phyloP scores from a whole-genome alignment of 2,329 filamentous ascomycete species.

The Colletotrichum theobromicola region DNA sequence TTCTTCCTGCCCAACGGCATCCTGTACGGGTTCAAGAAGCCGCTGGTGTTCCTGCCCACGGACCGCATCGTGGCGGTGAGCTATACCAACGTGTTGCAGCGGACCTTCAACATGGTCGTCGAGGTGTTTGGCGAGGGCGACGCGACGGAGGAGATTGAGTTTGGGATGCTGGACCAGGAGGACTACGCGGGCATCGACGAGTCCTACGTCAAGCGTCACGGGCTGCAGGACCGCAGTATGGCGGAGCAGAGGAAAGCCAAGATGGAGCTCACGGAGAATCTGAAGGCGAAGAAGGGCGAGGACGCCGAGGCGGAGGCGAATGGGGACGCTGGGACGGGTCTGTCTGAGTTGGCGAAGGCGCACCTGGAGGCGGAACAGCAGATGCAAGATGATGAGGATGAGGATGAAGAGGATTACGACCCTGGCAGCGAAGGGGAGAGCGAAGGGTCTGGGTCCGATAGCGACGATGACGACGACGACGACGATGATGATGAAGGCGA shows the following conservation, averaged over 20 bases:
- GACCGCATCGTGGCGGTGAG: slow-evolving; percentile 66
- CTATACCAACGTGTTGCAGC: slow-evolving; percentile 70
- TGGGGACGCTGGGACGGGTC: slow-evolving; percentile 39
- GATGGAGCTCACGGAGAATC: slow-evolving; percentile 65
- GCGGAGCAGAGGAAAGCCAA: slow-evolving; percentile 71
- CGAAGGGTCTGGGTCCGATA: slow-evolving; percentile 61
- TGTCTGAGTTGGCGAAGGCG: slow-evolving; percentile 56
- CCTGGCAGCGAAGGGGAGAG: slow-evolving; percentile 66
- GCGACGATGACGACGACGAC: slow-evolving; percentile 48
- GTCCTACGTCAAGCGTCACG: slow-evolving; percentile 64
- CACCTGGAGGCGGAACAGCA: slow-evolving; percentile 56
- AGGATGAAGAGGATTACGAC: slow-evolving; percentile 71
- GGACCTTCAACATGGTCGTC: slow-evolving; percentile 72
- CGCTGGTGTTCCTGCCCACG: slow-evolving; percentile 67
- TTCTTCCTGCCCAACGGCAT: slow-evolving; percentile 73
- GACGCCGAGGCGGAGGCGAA: slow-evolving; percentile 41
- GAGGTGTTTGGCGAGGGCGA: slow-evolving; percentile 60
- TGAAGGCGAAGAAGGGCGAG: slow-evolving; percentile 49
- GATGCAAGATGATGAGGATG: slow-evolving; percentile 65
- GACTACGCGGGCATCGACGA: slow-evolving; percentile 70
- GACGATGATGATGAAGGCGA: slow-evolving; percentile 45
- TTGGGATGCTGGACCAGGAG: slow-evolving; percentile 73
- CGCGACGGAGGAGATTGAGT: slow-evolving; percentile 66
- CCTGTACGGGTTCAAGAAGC: slow-evolving; percentile 75
- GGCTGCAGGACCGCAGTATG: slow-evolving; percentile 71